Evolutionary conservation across 345 rosid genomes (phyloP).

Genomic region (Citrus australasica): DNA sequence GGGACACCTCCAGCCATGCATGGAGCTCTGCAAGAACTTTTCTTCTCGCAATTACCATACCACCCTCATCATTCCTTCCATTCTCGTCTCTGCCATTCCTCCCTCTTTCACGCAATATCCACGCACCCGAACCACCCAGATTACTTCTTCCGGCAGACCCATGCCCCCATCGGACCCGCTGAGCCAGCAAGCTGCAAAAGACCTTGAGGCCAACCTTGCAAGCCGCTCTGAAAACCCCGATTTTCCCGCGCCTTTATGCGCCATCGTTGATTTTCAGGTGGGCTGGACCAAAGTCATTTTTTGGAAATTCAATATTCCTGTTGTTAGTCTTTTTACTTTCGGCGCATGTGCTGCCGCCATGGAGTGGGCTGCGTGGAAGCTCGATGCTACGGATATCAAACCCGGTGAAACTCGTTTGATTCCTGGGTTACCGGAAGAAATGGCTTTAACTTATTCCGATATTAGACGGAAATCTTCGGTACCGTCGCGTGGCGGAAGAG

Average conservation of each 20-base stretch:
- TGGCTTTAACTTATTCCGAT: conserved; percentile 37
- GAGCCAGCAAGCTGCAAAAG: conserved; percentile 14
- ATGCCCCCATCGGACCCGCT: conserved; percentile 5
- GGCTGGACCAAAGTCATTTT: conserved; percentile 29
- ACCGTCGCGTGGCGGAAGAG: neutral
- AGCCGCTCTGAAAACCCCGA: neutral
- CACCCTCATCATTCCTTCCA: conserved; percentile 20
- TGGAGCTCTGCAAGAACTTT: conserved; percentile 34
- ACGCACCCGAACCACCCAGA: neutral
- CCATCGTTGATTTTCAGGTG: conserved; percentile 41
- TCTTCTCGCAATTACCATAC: conserved; percentile 2
- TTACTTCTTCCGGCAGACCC: neutral
- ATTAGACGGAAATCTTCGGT: conserved; percentile 22
- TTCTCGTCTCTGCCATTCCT: conserved; percentile 20
- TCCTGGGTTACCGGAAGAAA: conserved; percentile 39
- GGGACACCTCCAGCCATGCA: conserved; percentile 35
- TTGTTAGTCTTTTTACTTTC: conserved; percentile 39
- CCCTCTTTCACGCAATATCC: conserved; percentile 21
- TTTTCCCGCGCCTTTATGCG: conserved; percentile 28
- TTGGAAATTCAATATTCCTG: conserved; percentile 27
- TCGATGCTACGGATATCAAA: conserved; percentile 20
- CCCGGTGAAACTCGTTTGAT: conserved; percentile 33
- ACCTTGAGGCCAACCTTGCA: conserved; percentile 23
- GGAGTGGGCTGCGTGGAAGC: conserved; percentile 43
- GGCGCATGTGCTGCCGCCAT: conserved; percentile 46